Base-by-base conservation (phyloP, 2,329 filamentous ascomycete species). In the Sphaerostilbella broomeana region DNA sequence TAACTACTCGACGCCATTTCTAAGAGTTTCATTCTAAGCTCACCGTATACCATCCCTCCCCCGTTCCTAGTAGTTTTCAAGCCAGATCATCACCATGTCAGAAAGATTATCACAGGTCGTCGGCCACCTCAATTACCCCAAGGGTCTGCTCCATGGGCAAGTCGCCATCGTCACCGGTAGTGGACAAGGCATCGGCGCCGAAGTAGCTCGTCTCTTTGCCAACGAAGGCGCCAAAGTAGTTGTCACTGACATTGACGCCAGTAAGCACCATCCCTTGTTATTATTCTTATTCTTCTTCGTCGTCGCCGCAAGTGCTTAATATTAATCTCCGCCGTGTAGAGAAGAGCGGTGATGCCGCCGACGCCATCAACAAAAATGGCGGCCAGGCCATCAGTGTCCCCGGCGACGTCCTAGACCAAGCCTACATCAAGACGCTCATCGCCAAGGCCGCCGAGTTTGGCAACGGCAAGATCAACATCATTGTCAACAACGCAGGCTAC, bases 401-500 rank as follows among this genome's bases (percentile, higher is more conserved):
- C 0, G 88, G 88, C 44, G 86, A 94, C 56, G 76, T 94, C 56
- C 72, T 87, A 16, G 73, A 86, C 56, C 68, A 77, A 32, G 65
- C 69, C 15, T 90, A 92, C 62, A 73, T 89, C 56, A 71, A 77
- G 44, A 66, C 70, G 8, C 74, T 94, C n/a, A 78, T 94, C 18
- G 70, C 79, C 56, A 77, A 79, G 55, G 74, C 86, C 0, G 87
- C 85, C 1, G 81, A 81, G 33, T 94, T 94, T 56, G 88, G 88
- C 43, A 69, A 74, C 48, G 87, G 86, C 55, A 94, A 94, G 70
- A 88, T 95, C 47, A 84, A 94, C 61, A 84, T 92, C 58, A 82
- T 94, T 41, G 84, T 94, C 44, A 94, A 94, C 64, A 94, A 94
- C 59, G 88, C 87, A 1, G 87, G 86, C 28, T 94, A 86, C 64